These are phyloP conservation scores for Telfairia occidentalis DNA, from an alignment of 331 rosid genomes.

Conservation along the genomic window DNA sequence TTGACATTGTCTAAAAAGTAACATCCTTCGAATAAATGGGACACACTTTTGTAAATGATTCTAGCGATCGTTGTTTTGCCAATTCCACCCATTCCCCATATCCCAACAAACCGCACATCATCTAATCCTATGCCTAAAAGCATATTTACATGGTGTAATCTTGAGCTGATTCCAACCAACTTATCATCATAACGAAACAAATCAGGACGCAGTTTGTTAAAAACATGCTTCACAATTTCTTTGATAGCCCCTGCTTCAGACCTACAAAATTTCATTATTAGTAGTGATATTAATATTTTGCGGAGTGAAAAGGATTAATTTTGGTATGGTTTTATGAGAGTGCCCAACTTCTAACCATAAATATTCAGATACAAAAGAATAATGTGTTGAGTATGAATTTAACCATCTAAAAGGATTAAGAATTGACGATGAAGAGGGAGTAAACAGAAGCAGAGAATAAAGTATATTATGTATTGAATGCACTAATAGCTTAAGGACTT, in stretches of 20 bases:
- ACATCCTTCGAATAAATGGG: not conserved
- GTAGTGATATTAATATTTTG: too few relatives aligned
- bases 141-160: not conserved
- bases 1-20: not conserved
- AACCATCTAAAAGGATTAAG: too few relatives aligned
- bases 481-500: too few relatives aligned
- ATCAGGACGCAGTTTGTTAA: not conserved
- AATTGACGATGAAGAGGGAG: too few relatives aligned
- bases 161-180: not conserved
- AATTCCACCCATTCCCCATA: slow-evolving; percentile 16
- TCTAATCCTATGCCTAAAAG: not conserved
- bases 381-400: too few relatives aligned
- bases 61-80: slow-evolving; percentile 18
- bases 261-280: not conserved
- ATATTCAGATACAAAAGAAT: too few relatives aligned
- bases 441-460: too few relatives aligned
- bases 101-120: slow-evolving; percentile 14
- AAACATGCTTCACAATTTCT: not conserved
- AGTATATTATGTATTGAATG: too few relatives aligned
- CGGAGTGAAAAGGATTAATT: too few relatives aligned
- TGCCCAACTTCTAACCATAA: too few relatives aligned
- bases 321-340: too few relatives aligned
- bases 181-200: not conserved
- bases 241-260: not conserved
- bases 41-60: not conserved